Evolutionary conservation across 179 eudicot genomes (phyloP).

Genomic region (Sideroxylon spinosum): DNA sequence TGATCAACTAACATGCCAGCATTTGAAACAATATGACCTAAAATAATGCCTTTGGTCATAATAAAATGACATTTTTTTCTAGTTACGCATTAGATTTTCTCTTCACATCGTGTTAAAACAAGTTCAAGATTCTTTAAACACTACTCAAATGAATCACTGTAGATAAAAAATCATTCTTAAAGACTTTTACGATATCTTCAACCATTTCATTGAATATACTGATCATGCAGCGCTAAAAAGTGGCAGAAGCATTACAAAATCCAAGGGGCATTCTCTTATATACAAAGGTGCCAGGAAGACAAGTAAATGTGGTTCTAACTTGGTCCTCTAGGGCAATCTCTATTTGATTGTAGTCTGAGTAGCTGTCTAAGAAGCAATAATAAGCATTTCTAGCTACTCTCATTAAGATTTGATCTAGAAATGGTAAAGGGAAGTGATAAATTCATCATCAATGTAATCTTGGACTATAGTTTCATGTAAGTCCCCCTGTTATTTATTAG

Average conservation of each 20-base stretch:
- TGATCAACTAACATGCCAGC: no score
- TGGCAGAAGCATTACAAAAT: no score
- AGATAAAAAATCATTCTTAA: slow-evolving; percentile 1
- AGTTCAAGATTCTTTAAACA: no score
- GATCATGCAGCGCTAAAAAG: background rate
- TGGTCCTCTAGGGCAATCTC: background rate
- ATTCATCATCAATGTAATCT: no score
- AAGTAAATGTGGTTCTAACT: background rate
- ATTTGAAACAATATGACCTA: no score
- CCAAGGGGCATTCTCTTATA: background rate
- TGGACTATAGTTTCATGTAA: no score
- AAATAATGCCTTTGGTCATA: no score
- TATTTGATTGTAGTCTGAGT: background rate
- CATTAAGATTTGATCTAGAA: background rate
- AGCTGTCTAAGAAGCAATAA: background rate
- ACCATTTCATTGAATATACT: background rate
- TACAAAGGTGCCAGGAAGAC: background rate
- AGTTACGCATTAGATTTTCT: no score
- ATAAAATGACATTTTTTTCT: no score
- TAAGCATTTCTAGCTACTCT: background rate
- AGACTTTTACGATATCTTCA: background rate
- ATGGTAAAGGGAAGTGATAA: background rate
- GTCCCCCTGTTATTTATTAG: background rate
- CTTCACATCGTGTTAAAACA: no score
- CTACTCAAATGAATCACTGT: no score